These are phyloP conservation scores for Ceratocystis diversiconidia DNA, from an alignment of 2,329 filamentous ascomycete species.

Conservation along the genomic window DNA sequence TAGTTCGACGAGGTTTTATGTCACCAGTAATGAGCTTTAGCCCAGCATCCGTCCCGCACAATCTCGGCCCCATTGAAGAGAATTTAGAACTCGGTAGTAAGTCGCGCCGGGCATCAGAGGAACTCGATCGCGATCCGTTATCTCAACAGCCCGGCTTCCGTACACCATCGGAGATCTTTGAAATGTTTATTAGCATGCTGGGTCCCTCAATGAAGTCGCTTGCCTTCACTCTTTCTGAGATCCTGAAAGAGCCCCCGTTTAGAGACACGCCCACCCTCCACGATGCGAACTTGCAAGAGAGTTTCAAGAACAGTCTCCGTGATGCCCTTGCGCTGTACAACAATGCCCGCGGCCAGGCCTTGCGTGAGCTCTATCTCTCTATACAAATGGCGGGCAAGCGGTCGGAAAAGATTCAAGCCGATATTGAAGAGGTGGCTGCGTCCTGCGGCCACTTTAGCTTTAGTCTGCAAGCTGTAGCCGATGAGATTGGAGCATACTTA, in stretches of 20 bases:
- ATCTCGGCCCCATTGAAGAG: conserved; percentile 22
- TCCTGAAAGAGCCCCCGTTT: conserved; percentile 78
- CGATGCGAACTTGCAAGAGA: conserved; percentile 59
- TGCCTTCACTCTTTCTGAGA: conserved; percentile 79
- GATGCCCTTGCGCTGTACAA: conserved; percentile 73
- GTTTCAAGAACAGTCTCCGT: conserved; percentile 64
- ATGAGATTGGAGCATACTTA: conserved; percentile 73
- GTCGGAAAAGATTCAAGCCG: conserved; percentile 66
- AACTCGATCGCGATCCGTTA: conserved; percentile 12
- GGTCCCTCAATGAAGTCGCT: conserved; percentile 93
- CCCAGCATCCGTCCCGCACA: conserved; percentile 19
- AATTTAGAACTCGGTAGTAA: conserved; percentile 5
- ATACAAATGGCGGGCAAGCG: conserved; percentile 57
- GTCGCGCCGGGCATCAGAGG: conserved; percentile 11
- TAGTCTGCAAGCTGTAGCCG: conserved; percentile 76
- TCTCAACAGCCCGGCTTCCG: conserved; percentile 30
- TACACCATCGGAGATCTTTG: conserved; percentile 72
- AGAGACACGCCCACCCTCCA: conserved; percentile 49
- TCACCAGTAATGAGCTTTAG: conserved; percentile 17
- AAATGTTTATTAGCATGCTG: conserved; percentile 73
- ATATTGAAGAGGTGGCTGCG: conserved; percentile 95
- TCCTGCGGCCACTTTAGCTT: conserved; percentile 95
- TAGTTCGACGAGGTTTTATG: conserved; percentile 7
- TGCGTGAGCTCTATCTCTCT: conserved; percentile 65
- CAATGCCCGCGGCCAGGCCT: conserved; percentile 56